Conservation (phyloP, 495 filamentous ascomycete species). For the Xylaria sp. region DNA sequence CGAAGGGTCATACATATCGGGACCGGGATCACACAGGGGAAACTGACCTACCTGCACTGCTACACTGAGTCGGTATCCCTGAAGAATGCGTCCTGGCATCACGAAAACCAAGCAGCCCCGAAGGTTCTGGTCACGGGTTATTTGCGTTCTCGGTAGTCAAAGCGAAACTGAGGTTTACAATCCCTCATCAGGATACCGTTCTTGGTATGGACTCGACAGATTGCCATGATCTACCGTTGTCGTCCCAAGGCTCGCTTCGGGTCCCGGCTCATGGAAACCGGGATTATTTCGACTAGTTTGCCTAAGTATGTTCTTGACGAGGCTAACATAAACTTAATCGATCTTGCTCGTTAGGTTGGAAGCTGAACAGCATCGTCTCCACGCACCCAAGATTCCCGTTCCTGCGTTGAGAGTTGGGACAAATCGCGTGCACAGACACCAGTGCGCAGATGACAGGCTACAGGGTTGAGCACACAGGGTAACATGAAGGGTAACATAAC, state of each 20-base stretch:
- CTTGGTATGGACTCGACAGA: background rate
- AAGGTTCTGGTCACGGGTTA: background rate
- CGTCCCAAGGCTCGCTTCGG: background rate
- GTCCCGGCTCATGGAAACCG: background rate
- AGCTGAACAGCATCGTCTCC: background rate
- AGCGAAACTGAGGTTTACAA: background rate
- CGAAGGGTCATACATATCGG: background rate
- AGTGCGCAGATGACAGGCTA: constrained; percentile 11
- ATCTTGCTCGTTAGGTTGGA: background rate
- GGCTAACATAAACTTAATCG: background rate
- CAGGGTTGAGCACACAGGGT: background rate
- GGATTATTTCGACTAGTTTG: background rate
- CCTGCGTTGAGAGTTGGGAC: constrained; percentile 2
- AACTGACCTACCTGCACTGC: background rate
- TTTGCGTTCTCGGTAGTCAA: background rate
- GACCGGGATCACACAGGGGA: background rate
- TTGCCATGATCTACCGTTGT: background rate
- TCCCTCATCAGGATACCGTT: background rate
- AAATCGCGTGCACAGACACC: constrained; percentile 20
- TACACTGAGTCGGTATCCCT: background rate
- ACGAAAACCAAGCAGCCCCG: background rate
- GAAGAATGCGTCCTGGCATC: background rate
- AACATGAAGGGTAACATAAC: constrained; percentile 4
- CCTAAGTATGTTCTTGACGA: background rate
- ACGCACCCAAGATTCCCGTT: constrained; percentile 5